Conservation (phyloP, 805 yeast genomes). For the Priceomyces medius region DNA sequence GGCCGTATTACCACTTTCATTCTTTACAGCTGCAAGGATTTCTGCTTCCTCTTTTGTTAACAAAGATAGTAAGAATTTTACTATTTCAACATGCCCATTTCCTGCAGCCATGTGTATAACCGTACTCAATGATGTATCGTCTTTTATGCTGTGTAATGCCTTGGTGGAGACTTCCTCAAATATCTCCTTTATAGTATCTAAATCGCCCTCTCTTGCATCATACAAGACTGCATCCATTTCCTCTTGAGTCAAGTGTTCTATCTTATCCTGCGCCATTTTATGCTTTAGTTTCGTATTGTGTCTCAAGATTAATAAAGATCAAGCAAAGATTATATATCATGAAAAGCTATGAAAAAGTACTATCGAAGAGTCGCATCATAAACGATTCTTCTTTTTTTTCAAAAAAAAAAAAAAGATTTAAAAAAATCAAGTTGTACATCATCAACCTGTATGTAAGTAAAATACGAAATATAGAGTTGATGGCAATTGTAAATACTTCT, state of each 20-base stretch:
- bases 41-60: constrained; percentile 45
- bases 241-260: constrained; percentile 51
- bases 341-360: too few species aligned
- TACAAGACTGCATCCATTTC: constrained; percentile 79
- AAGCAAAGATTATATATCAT: too few species aligned
- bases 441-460: background rate
- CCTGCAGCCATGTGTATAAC: constrained; percentile 95
- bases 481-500: too few species aligned
- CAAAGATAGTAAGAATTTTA: constrained; percentile 56
- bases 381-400: too few species aligned
- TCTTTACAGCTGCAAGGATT: constrained; percentile 36
- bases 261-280: constrained; percentile 5
- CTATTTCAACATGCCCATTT: constrained; percentile 78
- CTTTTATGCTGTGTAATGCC: constrained; percentile 48
- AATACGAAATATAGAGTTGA: background rate
- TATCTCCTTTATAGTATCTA: constrained; percentile 68
- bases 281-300: too few species aligned
- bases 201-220: constrained; percentile 86
- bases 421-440: background rate
- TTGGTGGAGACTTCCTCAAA: constrained; percentile 57
- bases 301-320: too few species aligned
- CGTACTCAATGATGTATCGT: constrained; percentile 64
- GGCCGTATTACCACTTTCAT: constrained; percentile 89
- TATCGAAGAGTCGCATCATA: too few species aligned
- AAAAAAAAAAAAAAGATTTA: too few species aligned